A percentile compares a stretch with the other conserved stretches of the same genome.
These are phyloP conservation scores for Lachnellula willkommii DNA, from an alignment of 2,329 filamentous ascomycete species.

Conservation along the genomic window DNA sequence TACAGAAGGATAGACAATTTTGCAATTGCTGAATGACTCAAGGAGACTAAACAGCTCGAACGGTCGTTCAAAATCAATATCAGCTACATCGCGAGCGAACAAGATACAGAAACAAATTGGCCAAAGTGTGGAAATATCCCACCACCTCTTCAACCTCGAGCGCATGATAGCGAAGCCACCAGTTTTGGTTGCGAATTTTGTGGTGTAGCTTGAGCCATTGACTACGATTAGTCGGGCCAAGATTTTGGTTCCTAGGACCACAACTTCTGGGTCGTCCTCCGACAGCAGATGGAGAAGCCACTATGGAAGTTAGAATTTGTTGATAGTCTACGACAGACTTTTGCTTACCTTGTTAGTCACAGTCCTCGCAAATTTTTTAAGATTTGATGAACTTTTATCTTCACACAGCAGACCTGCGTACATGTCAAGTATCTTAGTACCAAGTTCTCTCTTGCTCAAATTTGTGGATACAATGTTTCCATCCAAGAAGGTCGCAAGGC, in stretches of 20 bases:
- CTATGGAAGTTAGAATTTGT: conserved; percentile 41
- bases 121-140: conserved; percentile 82
- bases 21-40: conserved; percentile 64
- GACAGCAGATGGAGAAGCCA: conserved; percentile 90
- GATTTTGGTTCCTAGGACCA: conserved; percentile 76
- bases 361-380: conserved; percentile 85
- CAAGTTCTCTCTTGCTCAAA: conserved; percentile 64
- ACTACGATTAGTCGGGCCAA: conserved; percentile 76
- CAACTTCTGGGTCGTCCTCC: conserved; percentile 77
- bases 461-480: conserved; percentile 34
- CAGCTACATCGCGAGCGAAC: conserved; percentile 75
- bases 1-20: conserved; percentile 70
- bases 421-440: conserved; percentile 68
- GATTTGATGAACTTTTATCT: conserved; percentile 59
- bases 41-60: conserved; percentile 72
- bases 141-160: conserved; percentile 76
- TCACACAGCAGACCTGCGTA: conserved; percentile 76
- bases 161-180: conserved; percentile 86
- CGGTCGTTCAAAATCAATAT: conserved; percentile 64
- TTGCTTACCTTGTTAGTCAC: conserved; percentile 82
- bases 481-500: conserved; percentile 24
- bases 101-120: conserved; percentile 81
- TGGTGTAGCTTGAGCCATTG: conserved; percentile 74
- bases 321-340: neutral
- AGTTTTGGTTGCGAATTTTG: conserved; percentile 84